Base-by-base conservation (phyloP, 345 rosid species). In the Murraya paniculata region DNA sequence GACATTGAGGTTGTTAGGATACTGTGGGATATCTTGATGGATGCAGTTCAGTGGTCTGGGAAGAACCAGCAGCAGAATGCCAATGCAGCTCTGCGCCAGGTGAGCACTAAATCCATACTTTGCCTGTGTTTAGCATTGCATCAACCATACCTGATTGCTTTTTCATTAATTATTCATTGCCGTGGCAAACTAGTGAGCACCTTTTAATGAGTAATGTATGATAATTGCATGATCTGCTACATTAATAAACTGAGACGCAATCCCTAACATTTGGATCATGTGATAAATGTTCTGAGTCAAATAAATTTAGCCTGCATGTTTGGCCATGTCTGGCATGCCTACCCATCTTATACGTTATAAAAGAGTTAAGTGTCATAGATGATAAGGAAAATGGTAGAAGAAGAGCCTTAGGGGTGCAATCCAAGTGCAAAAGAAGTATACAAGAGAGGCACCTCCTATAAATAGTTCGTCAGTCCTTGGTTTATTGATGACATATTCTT, bases 21-120 rank as follows among this genome's bases (percentile, higher is more conserved):
- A 70, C 79, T 93, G 74, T 97, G 99, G 99, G 98, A 97, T 90
- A 91, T 91, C 36, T 68, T 97, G 72, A 97, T 93, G 98, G 99
- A 94, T 88, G 99, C 97, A 79, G 98, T 97, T 76, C 99, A 92
- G 81, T 94, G 98, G 98, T 94, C 98, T 79, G 98, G 99, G 68
- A 94, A 93, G 93, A 97, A 93, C 86, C 98, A 97, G 88, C 97
- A 97, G 87, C 99, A 94, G 86, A 97, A 94, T 83, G 90, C 93
- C 27, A 93, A 92, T 85, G 64, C 92, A 57, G 98, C 97, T 76
- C 77, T 97, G 66, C 93, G 94, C 30, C 94, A 97, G 90, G 99
- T 97, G 80, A 72, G 81, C 7, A 28, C 57, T 72, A 9, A 64
- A 4, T 50, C 22, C 33, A 2, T 69, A 25, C 6, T 6, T 35